Conservation (phyloP, 495 filamentous ascomycete species). For the Neurospora sp. region DNA sequence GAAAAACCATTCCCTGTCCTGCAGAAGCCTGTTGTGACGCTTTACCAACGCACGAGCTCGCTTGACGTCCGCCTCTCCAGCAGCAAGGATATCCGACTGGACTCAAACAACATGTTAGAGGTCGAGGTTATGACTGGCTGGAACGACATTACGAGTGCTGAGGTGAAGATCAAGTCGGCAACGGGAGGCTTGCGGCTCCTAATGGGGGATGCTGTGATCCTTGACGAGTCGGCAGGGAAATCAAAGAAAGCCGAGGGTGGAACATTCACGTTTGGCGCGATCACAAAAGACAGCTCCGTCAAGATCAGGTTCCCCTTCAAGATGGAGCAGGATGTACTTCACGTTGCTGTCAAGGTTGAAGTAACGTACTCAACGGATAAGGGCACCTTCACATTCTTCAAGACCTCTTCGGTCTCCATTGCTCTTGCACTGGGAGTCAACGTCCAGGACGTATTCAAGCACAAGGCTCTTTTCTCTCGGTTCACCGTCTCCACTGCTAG, state of each 20-base stretch:
- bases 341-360: constrained; percentile 66
- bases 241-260: constrained; percentile 50
- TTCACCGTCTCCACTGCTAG: constrained; percentile 80
- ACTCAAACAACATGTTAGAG: constrained; percentile 64
- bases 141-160: constrained; percentile 60
- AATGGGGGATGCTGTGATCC: constrained; percentile 55
- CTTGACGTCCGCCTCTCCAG: constrained; percentile 36
- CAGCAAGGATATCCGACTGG: constrained; percentile 58
- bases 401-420: constrained; percentile 53
- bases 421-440: constrained; percentile 83
- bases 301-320: constrained; percentile 71
- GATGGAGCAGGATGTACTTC: constrained; percentile 64
- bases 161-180: constrained; percentile 65
- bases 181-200: constrained; percentile 82
- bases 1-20: constrained; percentile 33
- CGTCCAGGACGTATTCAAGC: constrained; percentile 92
- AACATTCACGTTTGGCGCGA: constrained; percentile 49
- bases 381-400: constrained; percentile 61
- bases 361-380: constrained; percentile 64
- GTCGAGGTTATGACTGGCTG: constrained; percentile 63
- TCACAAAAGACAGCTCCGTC: constrained; percentile 40
- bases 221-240: constrained; percentile 39
- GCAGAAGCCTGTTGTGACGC: constrained; percentile 31
- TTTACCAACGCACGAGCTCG: constrained; percentile 39
- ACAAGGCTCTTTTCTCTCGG: constrained; percentile 67